Percentiles rank a stretch among this genome's conserved stretches.
Evolutionary conservation across 345 rosid species (phyloP).

Genomic region (Mallotus nudiflorus): DNA sequence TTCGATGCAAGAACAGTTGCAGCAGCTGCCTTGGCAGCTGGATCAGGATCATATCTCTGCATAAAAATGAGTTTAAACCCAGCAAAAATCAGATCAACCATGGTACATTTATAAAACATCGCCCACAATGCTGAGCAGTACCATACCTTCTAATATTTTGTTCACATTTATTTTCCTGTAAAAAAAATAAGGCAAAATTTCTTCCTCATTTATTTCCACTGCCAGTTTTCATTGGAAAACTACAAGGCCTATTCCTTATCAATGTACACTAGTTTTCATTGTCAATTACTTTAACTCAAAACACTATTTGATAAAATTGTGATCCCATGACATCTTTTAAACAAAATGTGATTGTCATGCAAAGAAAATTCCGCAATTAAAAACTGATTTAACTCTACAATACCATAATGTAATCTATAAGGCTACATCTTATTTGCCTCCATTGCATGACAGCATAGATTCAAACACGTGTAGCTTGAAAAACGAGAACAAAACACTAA

Average conservation of each 20-base stretch:
- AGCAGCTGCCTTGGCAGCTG: conserved; percentile 98
- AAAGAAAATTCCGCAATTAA: background rate
- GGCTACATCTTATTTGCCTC: background rate
- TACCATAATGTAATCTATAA: background rate
- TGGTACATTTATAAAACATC: background rate
- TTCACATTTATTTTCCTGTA: background rate
- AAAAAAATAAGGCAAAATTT: background rate
- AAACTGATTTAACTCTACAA: background rate
- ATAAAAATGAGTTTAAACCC: conserved; percentile 7
- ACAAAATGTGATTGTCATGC: background rate
- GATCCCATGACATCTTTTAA: background rate
- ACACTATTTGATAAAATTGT: background rate
- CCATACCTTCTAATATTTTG: background rate
- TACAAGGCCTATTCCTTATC: background rate
- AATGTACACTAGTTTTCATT: too few species aligned
- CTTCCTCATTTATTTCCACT: background rate
- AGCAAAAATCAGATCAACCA: conserved; percentile 2
- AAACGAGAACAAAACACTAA: too few species aligned
- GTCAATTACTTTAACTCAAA: background rate
- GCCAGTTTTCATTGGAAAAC: background rate
- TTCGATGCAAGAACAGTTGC: conserved; percentile 95
- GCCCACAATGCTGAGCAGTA: background rate
- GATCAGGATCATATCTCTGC: conserved; percentile 96
- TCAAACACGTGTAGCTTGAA: too few species aligned
- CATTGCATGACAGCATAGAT: background rate